These are phyloP conservation scores for Periglandula ipomoeae DNA, from an alignment of 2,329 filamentous ascomycete genomes.

Conservation along the genomic window DNA sequence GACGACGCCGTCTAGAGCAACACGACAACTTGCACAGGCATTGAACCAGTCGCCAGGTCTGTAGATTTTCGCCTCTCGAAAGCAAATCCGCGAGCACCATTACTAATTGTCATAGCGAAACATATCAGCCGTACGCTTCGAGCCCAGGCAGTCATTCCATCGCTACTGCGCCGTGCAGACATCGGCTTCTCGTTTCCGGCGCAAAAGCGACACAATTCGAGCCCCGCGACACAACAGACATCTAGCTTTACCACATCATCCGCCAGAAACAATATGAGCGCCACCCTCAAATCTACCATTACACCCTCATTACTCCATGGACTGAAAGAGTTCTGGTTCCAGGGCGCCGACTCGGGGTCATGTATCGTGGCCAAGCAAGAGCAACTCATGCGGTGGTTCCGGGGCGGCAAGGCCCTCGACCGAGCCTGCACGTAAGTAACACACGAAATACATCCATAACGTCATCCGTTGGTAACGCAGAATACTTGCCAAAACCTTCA, in stretches of 20 bases:
- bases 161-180: not conserved
- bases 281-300: slow-evolving; percentile 13
- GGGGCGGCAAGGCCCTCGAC: slow-evolving; percentile 24
- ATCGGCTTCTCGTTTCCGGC: not conserved
- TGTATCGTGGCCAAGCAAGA: slow-evolving; percentile 18
- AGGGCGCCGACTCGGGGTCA: slow-evolving; percentile 18
- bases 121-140: not conserved
- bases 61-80: too few relatives aligned
- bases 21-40: too few relatives aligned
- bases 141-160: not conserved
- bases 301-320: slow-evolving; percentile 20
- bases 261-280: not conserved
- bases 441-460: not conserved
- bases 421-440: slow-evolving; percentile 24
- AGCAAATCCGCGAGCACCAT: too few relatives aligned
- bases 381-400: slow-evolving; percentile 25
- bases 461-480: not conserved
- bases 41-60: too few relatives aligned
- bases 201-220: not conserved
- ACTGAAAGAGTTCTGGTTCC: slow-evolving; percentile 30
- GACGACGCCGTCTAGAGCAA: too few relatives aligned
- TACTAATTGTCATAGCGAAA: not conserved
- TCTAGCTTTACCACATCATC: not conserved
- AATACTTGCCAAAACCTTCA: not conserved
- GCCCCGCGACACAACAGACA: not conserved